phyloP scores from a whole-genome alignment of 2,329 filamentous ascomycete species.

The Nemania diffusa region DNA sequence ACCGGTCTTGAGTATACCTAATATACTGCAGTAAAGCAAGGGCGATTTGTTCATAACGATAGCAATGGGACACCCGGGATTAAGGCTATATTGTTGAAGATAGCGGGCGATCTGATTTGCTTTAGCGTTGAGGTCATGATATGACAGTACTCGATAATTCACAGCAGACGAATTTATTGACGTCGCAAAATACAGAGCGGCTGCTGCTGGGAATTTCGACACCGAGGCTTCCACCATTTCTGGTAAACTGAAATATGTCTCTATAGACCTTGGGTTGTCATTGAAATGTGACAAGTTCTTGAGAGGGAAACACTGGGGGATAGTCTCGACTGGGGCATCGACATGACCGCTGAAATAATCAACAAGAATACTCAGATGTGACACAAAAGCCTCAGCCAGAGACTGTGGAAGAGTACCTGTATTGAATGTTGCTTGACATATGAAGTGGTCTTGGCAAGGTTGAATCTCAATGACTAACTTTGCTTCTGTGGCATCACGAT shows the following conservation, averaged over 20 bases:
- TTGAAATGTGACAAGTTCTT: slow-evolving; percentile 63
- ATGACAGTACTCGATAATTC: slow-evolving; percentile 64
- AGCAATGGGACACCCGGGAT: slow-evolving; percentile 70
- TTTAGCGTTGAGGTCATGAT: slow-evolving; percentile 68
- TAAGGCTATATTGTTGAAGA: slow-evolving; percentile 60
- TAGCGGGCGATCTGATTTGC: slow-evolving; percentile 72
- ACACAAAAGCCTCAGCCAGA: slow-evolving; percentile 66
- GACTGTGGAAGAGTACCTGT: slow-evolving; percentile 59
- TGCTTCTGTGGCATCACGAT: slow-evolving; percentile 79
- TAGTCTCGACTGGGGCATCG: slow-evolving; percentile 39
- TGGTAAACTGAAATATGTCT: slow-evolving; percentile 58
- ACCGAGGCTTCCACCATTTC: slow-evolving; percentile 66
- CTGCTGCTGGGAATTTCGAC: slow-evolving; percentile 57
- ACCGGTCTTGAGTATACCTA: slow-evolving; percentile 79
- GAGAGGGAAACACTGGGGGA: slow-evolving; percentile 45
- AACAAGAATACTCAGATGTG: slow-evolving; percentile 69
- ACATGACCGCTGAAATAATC: slow-evolving; percentile 46
- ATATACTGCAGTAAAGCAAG: slow-evolving; percentile 76
- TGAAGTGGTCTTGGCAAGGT: slow-evolving; percentile 60
- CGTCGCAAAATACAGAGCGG: slow-evolving; percentile 73
- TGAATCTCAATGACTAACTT: slow-evolving; percentile 80
- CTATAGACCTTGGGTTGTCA: slow-evolving; percentile 47
- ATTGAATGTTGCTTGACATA: slow-evolving; percentile 61
- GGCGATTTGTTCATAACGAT: slow-evolving; percentile 82
- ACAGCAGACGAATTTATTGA: slow-evolving; percentile 54